Conservation (phyloP, 495 filamentous ascomycete genomes). For the Penicillium cataractarum region DNA sequence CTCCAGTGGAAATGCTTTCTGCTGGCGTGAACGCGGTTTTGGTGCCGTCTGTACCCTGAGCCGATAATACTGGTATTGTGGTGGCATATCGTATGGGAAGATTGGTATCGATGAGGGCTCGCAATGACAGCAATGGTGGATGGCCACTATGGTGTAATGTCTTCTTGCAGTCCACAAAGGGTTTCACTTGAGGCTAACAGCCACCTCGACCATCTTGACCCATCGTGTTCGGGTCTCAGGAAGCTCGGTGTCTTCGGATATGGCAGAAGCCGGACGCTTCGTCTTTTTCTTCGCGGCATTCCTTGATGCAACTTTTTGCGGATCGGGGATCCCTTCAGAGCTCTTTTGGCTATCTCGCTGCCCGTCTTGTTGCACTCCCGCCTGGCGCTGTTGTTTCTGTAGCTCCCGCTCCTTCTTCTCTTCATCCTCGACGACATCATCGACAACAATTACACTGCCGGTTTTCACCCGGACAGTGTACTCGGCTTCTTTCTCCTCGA, state of each 20-base stretch:
- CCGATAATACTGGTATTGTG: background rate
- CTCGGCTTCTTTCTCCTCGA: constrained; percentile 59
- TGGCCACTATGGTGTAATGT: background rate
- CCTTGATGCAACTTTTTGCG: constrained; percentile 22
- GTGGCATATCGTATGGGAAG: background rate
- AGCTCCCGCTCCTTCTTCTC: constrained; percentile 29
- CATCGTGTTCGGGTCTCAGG: constrained; percentile 65
- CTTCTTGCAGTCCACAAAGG: background rate
- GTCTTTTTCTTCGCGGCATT: constrained; percentile 46
- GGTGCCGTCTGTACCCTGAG: background rate
- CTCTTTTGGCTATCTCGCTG: background rate
- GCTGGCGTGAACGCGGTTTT: background rate
- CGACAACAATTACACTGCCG: constrained; percentile 67
- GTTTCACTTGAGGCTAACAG: constrained; percentile 59
- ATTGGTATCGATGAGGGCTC: background rate
- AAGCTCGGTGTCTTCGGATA: constrained; percentile 54
- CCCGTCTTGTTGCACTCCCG: background rate
- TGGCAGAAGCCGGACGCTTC: constrained; percentile 34
- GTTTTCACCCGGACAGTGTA: constrained; percentile 62
- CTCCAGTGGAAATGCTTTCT: background rate
- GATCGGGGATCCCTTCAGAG: background rate
- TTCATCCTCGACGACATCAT: constrained; percentile 64
- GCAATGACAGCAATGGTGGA: too few species aligned
- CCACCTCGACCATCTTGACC: constrained; percentile 67
- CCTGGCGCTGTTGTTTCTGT: constrained; percentile 30